Base-by-base conservation (phyloP, 192 early-diverging fungal species). In the Linnemannia elongata region DNA sequence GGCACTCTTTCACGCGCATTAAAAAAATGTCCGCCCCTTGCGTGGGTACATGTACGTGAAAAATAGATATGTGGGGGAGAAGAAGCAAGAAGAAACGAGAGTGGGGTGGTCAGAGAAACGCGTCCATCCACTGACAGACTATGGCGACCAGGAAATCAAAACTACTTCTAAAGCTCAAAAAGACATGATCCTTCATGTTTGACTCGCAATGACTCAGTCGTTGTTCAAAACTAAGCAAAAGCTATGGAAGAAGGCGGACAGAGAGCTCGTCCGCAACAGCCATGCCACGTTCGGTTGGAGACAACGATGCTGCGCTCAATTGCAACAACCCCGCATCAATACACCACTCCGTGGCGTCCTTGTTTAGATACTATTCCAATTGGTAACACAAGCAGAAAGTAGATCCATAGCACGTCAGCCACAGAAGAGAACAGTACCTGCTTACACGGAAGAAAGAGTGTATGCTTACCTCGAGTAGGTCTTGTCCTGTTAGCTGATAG, bases 251-350 rank as follows among this genome's bases (percentile, higher is more conserved):
- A 10, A 91, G 69, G 33, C 82, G 78, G 17, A 90, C 85, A 35
- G 91, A 73, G 60, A 93, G 89, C 36, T 88, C 85, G 77, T 93
- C 92, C 17, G 89, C 89, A 17, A 91, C 87, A 8, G 89, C 89
- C 72, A 93, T 82, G 10, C 92, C 92, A 35, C 71, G 68, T 78
- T 93, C 91, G 35, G 92, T 93, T 4, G 92, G 92, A 41, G 89
- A 76, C n/a, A 93, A 77, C 20, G 60, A 52, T 18, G 20, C 81
- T 66, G 24, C 77, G 72, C n/a, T 81, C 8, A 66, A 30, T 1
- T 12, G 70, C 38, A 75, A 39, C 36, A 88, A 83, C 39, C 44
- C 79, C 33, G 83, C 84, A 70, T 36, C 76, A 30, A 54, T 66
- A 36, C 69, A 87, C 72, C 17, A 73, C 55, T 2, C 30, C 5